A percentile compares a stretch with the other conserved stretches of the same genome.
phyloP scores from a whole-genome alignment of 805 yeast genomes.

The Blastobotrys robertii region DNA sequence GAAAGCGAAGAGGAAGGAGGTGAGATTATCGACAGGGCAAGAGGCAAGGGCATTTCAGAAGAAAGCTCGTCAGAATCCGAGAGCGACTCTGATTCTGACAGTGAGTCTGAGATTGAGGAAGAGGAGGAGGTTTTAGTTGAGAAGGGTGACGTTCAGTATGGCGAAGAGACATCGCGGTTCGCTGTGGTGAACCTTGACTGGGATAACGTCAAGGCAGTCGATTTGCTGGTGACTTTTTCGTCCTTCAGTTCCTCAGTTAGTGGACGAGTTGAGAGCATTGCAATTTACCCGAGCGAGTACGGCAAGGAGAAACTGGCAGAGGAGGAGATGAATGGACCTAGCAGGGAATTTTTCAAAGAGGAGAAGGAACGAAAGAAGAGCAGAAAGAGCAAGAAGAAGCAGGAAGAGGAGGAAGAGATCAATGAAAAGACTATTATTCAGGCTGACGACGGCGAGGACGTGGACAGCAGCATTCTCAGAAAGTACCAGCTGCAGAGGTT shows the following conservation, averaged over 20 bases:
- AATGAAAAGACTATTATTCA: constrained; percentile 66
- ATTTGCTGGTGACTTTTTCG: constrained; percentile 78
- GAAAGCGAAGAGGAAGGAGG: constrained; percentile 5
- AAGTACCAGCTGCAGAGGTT: constrained; percentile 87
- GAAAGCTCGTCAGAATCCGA: constrained; percentile 18
- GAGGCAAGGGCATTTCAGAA: constrained; percentile 28
- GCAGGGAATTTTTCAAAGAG: constrained; percentile 63
- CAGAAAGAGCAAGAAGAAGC: constrained; percentile 23
- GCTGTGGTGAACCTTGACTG: constrained; percentile 97
- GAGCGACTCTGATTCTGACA: constrained; percentile 6
- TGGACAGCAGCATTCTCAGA: constrained; percentile 74
- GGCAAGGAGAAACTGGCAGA: constrained; percentile 87
- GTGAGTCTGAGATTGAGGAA: constrained; percentile 8
- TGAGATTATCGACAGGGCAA: constrained; percentile 24
- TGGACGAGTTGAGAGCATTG: constrained; percentile 58
- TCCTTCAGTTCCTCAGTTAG: constrained; percentile 50
- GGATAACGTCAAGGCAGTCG: constrained; percentile 87
- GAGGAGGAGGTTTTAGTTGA: constrained; percentile 14
- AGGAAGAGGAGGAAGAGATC: constrained; percentile 31
- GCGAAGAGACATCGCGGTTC: constrained; percentile 71
- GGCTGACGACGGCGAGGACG: constrained; percentile 80
- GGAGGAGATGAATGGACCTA: constrained; percentile 90
- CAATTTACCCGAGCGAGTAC: constrained; percentile 66
- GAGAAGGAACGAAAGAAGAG: constrained; percentile 31
- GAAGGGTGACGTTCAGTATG: constrained; percentile 38